Evolutionary conservation across 495 filamentous ascomycete genomes (phyloP), one percentile per base, ranked within the genome.

Genomic region (Clohesyomyces aquaticus): DNA sequence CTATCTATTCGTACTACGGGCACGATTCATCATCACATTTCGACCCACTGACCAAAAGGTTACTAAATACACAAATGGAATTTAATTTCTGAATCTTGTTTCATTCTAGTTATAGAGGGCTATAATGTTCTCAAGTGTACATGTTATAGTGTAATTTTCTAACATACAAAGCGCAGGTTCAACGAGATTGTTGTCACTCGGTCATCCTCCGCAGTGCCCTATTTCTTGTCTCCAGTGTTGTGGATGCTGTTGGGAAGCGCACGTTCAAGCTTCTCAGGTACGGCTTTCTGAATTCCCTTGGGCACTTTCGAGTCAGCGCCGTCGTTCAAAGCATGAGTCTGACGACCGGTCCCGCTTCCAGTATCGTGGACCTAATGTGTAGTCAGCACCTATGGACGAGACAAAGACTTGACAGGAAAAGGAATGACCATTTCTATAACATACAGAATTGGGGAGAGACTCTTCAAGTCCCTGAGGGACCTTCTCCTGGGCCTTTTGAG

Each of bases 211-310:
- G 10, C n/a, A 50, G 4, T 26, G 2, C 47, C 47, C 53, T 56
- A 59, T 46, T 59, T 8, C 43, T 55, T 22, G 27, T 62, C 60
- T 11, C 68, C 64, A 41, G 72, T 74, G 49, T 74, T 61, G 61
- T 72, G 71, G 16, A 75, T 63, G 2, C 64, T 38, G 35, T 74
- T 67, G 4, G 72, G 72, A 14, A 75, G 45, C 18, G 57, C 70
- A 32, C 69, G 63, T 67, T 75, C 73, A 11, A 75, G 18, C 41
- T 57, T 68, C 65, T 72, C 73, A 3, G 72, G 73, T 3, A 75
- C 60, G 29, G 56, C 66, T 61, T 75, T 65, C 59, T 75, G 72
- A 22, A 74, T 63, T 2, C 35, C 28, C 45, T 67, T 18, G 11
- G 73, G 73, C 2, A 74, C 71, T 0, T 47, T 70, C 32, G 63